phyloP scores from a whole-genome alignment of 257 asterid genomes.

The Lantana camara region DNA sequence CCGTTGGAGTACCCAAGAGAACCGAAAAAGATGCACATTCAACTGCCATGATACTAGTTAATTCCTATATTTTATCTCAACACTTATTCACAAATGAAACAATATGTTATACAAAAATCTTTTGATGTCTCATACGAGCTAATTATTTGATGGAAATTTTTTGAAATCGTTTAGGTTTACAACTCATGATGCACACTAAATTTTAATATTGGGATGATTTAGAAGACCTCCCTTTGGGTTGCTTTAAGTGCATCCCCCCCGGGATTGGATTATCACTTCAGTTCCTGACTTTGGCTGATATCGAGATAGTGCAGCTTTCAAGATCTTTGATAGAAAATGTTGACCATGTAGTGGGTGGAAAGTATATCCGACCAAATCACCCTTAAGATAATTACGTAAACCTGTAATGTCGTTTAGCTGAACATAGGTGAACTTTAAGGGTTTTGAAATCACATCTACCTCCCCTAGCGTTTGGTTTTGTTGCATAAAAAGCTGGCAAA shows the following conservation, averaged over 20 bases:
- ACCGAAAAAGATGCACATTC: slow-evolving; percentile 48
- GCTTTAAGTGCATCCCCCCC: background rate
- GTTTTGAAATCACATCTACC: no score
- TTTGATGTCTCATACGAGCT: slow-evolving; percentile 4
- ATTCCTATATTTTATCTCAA: slow-evolving; percentile 30
- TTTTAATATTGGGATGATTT: background rate
- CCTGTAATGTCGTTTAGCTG: no score
- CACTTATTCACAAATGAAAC: background rate
- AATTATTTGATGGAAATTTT: slow-evolving; percentile 9
- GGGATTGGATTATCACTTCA: no score
- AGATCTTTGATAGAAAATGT: no score
- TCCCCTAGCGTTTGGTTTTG: no score
- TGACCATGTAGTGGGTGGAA: no score
- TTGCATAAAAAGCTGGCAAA: no score
- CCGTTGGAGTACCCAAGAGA: slow-evolving; percentile 37
- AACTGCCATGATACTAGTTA: slow-evolving; percentile 65
- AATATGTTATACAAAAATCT: background rate
- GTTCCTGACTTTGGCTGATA: no score
- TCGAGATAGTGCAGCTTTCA: no score
- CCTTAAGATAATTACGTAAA: no score
- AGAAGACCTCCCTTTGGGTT: background rate
- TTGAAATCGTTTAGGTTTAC: slow-evolving; percentile 1
- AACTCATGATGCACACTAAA: background rate
- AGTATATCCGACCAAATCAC: no score
- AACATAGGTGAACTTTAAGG: no score